Base-by-base conservation (phyloP, 2,329 filamentous ascomycete genomes). In the Aspergillus thermomutatus region DNA sequence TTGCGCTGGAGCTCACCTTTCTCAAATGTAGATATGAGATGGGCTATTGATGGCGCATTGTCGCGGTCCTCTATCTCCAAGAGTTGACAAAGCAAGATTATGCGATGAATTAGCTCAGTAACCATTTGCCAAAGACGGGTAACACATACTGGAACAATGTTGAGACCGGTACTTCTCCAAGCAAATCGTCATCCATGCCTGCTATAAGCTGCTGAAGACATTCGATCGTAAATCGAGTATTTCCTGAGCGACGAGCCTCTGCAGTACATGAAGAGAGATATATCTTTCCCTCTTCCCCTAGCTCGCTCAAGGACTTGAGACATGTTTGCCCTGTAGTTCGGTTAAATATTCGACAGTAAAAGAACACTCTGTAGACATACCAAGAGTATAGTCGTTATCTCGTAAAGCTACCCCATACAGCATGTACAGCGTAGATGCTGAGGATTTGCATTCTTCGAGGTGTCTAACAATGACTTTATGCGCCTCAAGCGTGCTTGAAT, bases 251-350 rank as follows among this genome's bases (percentile, higher is more conserved):
- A 50, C 92, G 86, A 2, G 91, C 88, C 70, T 95, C 91, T 27
- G 91, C 76, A 23, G 91, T 84, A 64, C 92, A 96, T 1, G 91
- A 89, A 61, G 92, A 91, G 0, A 97, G 78, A 46, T 91, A 83
- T 14, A 85, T 84, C 21, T 79, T 77, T 34, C 87, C 82, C 23
- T 82, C 79, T 0, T 77, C 69, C 0, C 80, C 77, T 6, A 77
- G 69, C n/a, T 78, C 78, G 54, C 80, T 82, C 26, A 96, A 75
- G 2, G 75, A 70, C 26, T 84, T 77, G 2, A 96, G 80, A 66
- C 87, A 90, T 48, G 17, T 21, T n/a, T 10, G 50, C 14, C 85
- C 80, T 21, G 78, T 72, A 26, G 4, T 3, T 68, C 62, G 92
- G 83, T 62, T 78, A 79, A 27, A 25, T 37, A 31, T 27, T 21